Evolutionary conservation across 2,329 filamentous ascomycete genomes (phyloP), one percentile per base, ranked within the genome.

Genomic region (Monosporascus sp.): DNA sequence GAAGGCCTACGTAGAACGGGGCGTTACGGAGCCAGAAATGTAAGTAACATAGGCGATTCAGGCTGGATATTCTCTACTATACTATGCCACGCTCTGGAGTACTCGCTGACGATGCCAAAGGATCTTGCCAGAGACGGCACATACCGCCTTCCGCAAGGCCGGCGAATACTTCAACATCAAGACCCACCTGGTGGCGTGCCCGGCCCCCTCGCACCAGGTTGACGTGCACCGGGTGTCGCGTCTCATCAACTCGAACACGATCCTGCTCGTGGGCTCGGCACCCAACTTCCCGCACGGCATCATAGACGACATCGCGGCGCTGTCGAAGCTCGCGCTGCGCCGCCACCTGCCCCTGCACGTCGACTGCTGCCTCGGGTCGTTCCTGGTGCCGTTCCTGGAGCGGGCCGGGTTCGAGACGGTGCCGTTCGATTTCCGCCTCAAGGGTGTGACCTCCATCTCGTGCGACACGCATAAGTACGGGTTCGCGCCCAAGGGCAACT

Each of bases 401-500:
- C 89, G 89, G 66, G 91, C 94, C n/a, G 94, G 94, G 45, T 97
- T 96, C 70, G 90, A 95, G 57, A 82, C 88, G 22, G 84, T 88
- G 61, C 85, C 84, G 5, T 97, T 97, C 67, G 94, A 99, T 71
- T 99, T 99, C 82, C 85, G 89, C 52, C 84, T 95, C 54, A 90
- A 89, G 61, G 94, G 94, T 62, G 94, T 99, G 38, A 97, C 93
- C 3, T 93, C 88, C 70, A 97, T 99, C 70, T 91, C 86, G 60
- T 95, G 92, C 70, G 94, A 99, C 70, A 99, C 94, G 3, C 94
- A 99, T 81, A 99, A 99, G 72, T 99, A 99, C 69, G 94, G 94
- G 38, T 99, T 99, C 68, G 94, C 94, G 1, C 94, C 94, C 50
- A 99, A 99, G 76, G 94, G 94, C 61, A 99, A 96, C 79, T 94